Base-by-base conservation (phyloP, 129 eudicot genomes). In the Tanacetum coccineum region DNA sequence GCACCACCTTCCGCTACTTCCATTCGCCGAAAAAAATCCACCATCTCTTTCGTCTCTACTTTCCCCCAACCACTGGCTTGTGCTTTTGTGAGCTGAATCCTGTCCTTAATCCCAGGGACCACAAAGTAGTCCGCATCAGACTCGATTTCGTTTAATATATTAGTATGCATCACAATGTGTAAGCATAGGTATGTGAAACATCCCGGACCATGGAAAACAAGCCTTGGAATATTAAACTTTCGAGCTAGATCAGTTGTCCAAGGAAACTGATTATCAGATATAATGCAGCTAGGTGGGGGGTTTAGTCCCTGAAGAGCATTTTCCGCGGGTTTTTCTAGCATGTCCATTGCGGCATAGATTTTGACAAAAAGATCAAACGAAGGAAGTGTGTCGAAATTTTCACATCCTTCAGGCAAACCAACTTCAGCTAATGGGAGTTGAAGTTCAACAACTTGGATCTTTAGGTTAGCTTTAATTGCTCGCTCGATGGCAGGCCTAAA, bases 371-470 rank as follows among this genome's bases (percentile, higher is more conserved):
- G 70, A 30, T 75, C 72, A 10, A 18, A 13, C 0, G 97, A 84
- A 4, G 84, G 69, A 3, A 87, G 45, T 47, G 64, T 19, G 67
- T 90, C 92, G 52, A 84, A 50, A 36, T 79, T 91, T 62, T 91
- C 88, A 62, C 86, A 83, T 17, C 90, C 90, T 13, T 75, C 77
- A 0, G 96, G 90, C 21, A 87, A 60, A 19, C 96, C 94, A 3
- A 71, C 94, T 40, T 87, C 81, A 4, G 59, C 25, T 62, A 68
- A 46, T 3, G 87, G 90, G 59, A 91, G 85, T 15, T 63, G 65
- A 46, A 90, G 77, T 73, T 76, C 83, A 1, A 80, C 12, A 3
- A 84, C 64, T 11, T 66, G 67, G 70, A 89, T 77, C 4, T 63
- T 68, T 10, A 86, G 78, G 4, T 84, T 82, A 3, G 85, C 61